phyloP scores from a whole-genome alignment of 768 basidiomycete genomes.

The Rhizopogon vesiculosus region DNA sequence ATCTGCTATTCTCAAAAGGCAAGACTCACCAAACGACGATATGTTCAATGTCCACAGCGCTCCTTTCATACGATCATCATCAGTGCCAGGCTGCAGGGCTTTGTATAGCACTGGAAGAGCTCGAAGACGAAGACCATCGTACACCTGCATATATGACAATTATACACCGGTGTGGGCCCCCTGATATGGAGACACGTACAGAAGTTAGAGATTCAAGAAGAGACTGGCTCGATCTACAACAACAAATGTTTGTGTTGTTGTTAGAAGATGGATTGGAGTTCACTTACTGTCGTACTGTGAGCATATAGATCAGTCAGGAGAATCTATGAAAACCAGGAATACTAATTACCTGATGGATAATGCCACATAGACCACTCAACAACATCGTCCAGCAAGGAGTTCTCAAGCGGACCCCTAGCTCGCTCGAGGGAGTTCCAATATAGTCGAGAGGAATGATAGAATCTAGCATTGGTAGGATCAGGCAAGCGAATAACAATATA shows the following conservation, averaged over 20 bases:
- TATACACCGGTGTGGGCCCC: not conserved
- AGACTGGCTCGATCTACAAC: conserved; percentile 32
- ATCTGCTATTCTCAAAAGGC: not conserved
- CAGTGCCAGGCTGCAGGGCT: conserved; percentile 60
- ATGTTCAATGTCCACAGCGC: conserved; percentile 75
- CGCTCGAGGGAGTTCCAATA: conserved; percentile 75
- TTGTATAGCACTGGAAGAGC: conserved; percentile 54
- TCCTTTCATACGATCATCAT: conserved; percentile 92
- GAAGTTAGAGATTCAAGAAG: conserved; percentile 27
- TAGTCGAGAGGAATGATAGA: conserved; percentile 62
- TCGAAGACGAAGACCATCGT: conserved; percentile 66
- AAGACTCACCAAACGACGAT: conserved; percentile 48
- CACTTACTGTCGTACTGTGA: conserved; percentile 26
- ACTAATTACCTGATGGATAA: conserved; percentile 45
- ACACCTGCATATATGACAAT: conserved; percentile 36
- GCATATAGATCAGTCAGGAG: not conserved
- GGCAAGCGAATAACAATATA: not conserved
- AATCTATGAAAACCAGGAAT: not conserved
- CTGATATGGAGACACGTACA: not conserved
- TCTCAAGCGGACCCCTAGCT: conserved; percentile 51
- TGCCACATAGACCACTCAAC: conserved; percentile 77
- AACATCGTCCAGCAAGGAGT: conserved; percentile 64
- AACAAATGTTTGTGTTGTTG: not conserved
- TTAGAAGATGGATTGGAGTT: not conserved
- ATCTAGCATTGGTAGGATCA: conserved; percentile 29